These are phyloP conservation scores for Whalleya microplaca DNA, from an alignment of 2,329 filamentous ascomycete genomes.

Conservation along the genomic window DNA sequence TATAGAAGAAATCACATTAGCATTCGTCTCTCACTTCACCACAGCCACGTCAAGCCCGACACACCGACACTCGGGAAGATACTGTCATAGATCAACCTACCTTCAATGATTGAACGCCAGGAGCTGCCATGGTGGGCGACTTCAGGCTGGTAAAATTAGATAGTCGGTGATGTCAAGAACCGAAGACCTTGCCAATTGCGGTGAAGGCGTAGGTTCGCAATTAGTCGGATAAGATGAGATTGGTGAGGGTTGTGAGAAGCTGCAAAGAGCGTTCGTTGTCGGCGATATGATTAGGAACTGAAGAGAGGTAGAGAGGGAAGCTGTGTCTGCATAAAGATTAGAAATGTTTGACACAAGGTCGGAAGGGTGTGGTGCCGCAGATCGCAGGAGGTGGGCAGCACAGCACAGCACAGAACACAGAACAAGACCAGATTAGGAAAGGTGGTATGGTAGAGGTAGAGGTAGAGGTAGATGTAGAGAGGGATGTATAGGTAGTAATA, in stretches of 20 bases:
- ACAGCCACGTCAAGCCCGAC: not conserved
- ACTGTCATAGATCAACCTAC: slow-evolving; percentile 51
- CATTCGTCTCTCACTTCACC: slow-evolving; percentile 36
- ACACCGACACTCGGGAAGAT: not conserved
- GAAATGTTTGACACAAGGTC: slow-evolving; percentile 43
- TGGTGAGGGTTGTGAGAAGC: slow-evolving; percentile 4
- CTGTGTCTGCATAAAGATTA: slow-evolving; percentile 43
- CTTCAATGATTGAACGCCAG: slow-evolving; percentile 90
- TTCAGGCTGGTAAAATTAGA: slow-evolving; percentile 19
- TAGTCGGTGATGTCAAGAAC: slow-evolving; percentile 15
- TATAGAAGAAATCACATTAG: slow-evolving; percentile 46
- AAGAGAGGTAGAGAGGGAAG: slow-evolving; percentile 28
- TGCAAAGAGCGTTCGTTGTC: slow-evolving; percentile 15
- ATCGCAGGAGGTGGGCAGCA: slow-evolving; percentile 32
- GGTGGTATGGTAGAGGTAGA: not conserved
- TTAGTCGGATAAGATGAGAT: slow-evolving; percentile 3
- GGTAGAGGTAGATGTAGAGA: no score
- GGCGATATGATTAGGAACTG: slow-evolving; percentile 18
- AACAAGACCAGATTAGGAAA: not conserved
- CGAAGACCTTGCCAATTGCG: slow-evolving; percentile 11
- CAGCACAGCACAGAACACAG: slow-evolving; percentile 11
- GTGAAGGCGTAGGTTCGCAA: slow-evolving; percentile 6
- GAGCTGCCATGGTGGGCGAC: slow-evolving; percentile 71
- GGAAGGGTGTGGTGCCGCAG: slow-evolving; percentile 42
- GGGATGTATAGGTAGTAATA: no score